phyloP scores from a whole-genome alignment of 176 grass and related monocot species.

The Triticum urartu region DNA sequence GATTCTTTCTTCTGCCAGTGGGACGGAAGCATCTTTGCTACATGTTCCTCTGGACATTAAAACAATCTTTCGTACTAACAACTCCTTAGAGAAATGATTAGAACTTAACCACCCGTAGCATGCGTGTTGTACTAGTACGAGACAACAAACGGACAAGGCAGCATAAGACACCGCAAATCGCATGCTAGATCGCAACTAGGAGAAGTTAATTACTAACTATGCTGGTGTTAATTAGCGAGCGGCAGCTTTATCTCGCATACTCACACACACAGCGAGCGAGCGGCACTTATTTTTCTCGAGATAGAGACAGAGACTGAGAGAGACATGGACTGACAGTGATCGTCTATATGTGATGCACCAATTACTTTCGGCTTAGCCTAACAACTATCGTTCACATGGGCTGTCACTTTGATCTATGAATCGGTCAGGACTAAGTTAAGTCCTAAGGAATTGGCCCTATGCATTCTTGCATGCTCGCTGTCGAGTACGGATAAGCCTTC shows the following conservation, averaged over 20 bases:
- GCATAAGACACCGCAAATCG: not conserved
- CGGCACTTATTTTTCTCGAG: not conserved
- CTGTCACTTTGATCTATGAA: not conserved
- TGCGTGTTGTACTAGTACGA: not conserved
- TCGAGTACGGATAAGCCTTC: slow-evolving; percentile 6
- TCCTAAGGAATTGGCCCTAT: not conserved
- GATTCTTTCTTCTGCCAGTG: not conserved
- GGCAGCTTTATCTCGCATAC: not conserved
- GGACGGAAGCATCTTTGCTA: not conserved
- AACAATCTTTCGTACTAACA: not conserved
- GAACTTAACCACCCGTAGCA: not conserved
- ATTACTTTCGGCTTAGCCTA: not conserved
- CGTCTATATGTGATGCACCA: not conserved
- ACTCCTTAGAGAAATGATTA: not conserved
- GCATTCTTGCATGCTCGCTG: not conserved
- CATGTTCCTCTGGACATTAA: not conserved
- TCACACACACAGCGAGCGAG: too few relatives aligned
- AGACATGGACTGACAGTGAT: not conserved
- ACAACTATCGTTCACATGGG: not conserved
- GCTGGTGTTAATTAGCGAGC: not conserved
- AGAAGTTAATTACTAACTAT: not conserved
- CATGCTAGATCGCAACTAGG: slow-evolving; percentile 14
- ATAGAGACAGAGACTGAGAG: not conserved
- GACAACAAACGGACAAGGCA: slow-evolving; percentile 19
- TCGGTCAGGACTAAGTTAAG: not conserved